Conservation (phyloP, 768 basidiomycete species). For the Hericium erinaceus region DNA sequence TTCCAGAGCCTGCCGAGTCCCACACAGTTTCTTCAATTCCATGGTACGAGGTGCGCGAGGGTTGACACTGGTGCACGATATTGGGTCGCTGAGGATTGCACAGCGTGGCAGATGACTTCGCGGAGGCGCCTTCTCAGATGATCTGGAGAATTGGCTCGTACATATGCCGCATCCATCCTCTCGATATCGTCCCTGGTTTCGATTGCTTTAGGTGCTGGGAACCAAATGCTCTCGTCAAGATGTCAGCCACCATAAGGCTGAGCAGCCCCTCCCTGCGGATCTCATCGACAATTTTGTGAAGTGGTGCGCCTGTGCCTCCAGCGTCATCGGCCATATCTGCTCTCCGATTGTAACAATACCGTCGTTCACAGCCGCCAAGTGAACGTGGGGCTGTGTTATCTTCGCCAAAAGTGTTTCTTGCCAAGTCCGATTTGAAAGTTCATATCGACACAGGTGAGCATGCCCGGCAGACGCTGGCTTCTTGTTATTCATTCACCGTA, state of each 20-base stretch:
- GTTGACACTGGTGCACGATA: background rate
- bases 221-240: slow-evolving; percentile 45
- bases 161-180: background rate
- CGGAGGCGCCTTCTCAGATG: slow-evolving; percentile 86
- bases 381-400: slow-evolving; percentile 73
- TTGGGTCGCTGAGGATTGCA: background rate
- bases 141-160: slow-evolving; percentile 82
- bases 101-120: slow-evolving; percentile 70
- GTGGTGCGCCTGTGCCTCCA: slow-evolving; percentile 35
- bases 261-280: slow-evolving; percentile 59
- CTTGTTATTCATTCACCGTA: too few relatives aligned
- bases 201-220: background rate
- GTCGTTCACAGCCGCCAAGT: slow-evolving; percentile 42
- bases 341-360: background rate
- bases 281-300: slow-evolving; percentile 74
- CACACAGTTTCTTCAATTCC: slow-evolving; percentile 69
- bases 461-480: background rate
- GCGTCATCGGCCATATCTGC: background rate
- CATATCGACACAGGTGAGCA: slow-evolving; percentile 58
- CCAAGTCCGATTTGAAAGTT: slow-evolving; percentile 66
- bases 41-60: slow-evolving; percentile 42
- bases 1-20: slow-evolving; percentile 49
- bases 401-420: slow-evolving; percentile 82
- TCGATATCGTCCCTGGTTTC: background rate
- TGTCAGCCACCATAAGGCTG: slow-evolving; percentile 79